Evolutionary conservation across 345 rosid species (phyloP), one percentile per base, ranked within the genome.

Genomic region (Jatropha curcas): DNA sequence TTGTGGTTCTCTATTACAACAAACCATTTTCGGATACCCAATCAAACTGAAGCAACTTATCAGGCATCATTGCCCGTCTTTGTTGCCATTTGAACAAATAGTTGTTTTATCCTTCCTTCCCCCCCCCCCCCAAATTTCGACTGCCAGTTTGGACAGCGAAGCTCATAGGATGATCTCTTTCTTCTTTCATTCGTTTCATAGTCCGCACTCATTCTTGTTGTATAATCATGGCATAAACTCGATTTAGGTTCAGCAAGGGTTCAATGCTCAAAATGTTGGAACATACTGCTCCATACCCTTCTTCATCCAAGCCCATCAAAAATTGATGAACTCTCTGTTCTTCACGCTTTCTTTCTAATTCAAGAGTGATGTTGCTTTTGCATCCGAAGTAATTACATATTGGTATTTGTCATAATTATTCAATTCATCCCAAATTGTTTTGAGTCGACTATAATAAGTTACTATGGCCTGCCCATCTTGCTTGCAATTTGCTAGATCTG

Each of bases 241-340:
- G 2, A 45, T 65, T 65, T 31, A 41, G 14, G 9, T 41, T 65
- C 6, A 53, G 69, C 17, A 65, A 45, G 0, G 69, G 69, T 7
- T 37, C 19, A 5, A 53, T 41, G 33, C 69, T 65, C 31, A 65
- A 4, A 8, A 65, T 65, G 43, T 65, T 65, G 50, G 69, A 48
- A 7, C 22, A 16, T 4, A 25, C 31, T 7, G 16, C 3, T 10
- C 60, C 60, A 56, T 56, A 56, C 2, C 13, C 4, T 5, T 4
- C 22, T 3, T 67, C 71, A 30, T 67, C 71, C 4, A 67, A n/a
- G 0, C 71, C 58, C 58, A 67, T 67, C 58, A 70, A 27, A 7
- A 70, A 70, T 5, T 70, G 55, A 45, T 70, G 55, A 12, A 58
- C 13, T 31, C 39, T 35, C 9, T 70, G 24, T 57, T 70, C 65